phyloP scores from a whole-genome alignment of 2,329 filamentous ascomycete species.

The Esteya vermicola region DNA sequence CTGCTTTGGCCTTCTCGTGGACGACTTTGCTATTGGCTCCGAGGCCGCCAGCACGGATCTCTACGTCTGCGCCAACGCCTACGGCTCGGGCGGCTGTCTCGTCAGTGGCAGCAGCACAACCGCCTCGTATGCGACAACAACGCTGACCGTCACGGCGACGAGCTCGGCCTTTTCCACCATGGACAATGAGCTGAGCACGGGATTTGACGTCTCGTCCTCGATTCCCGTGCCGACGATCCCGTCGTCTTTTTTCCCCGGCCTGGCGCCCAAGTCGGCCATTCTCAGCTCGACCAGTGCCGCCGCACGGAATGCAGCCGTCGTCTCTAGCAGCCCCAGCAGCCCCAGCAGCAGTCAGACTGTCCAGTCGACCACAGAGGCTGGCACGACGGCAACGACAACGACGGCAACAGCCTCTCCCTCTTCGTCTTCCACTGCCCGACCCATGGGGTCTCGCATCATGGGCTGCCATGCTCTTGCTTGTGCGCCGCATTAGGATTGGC shows the following conservation, averaged over 20 bases:
- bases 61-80: conserved; percentile 11
- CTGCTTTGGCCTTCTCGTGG: conserved; percentile 10
- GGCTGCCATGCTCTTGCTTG: too few species aligned
- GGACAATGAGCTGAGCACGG: conserved; percentile 8
- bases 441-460: too few species aligned
- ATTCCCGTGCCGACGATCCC: conserved; percentile 10
- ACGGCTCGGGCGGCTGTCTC: conserved; percentile 11
- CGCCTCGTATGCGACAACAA: conserved; percentile 4
- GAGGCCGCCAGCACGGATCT: conserved; percentile 7
- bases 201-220: conserved; percentile 6
- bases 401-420: too few species aligned
- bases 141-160: conserved; percentile 3
- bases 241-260: conserved; percentile 10
- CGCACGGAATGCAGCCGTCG: too few species aligned
- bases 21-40: conserved; percentile 12
- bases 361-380: too few species aligned
- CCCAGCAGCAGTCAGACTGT: too few species aligned
- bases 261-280: not conserved
- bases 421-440: too few species aligned
- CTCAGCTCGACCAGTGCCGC: too few species aligned
- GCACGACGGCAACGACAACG: too few species aligned
- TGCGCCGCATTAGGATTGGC: too few species aligned
- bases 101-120: not conserved
- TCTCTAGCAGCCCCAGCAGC: too few species aligned
- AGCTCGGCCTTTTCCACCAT: conserved; percentile 5